A percentile compares a stretch with the other conserved stretches of the same genome.
Evolutionary conservation across 1,139 yeast species (phyloP).

Genomic region (Candida frijolesensis): DNA sequence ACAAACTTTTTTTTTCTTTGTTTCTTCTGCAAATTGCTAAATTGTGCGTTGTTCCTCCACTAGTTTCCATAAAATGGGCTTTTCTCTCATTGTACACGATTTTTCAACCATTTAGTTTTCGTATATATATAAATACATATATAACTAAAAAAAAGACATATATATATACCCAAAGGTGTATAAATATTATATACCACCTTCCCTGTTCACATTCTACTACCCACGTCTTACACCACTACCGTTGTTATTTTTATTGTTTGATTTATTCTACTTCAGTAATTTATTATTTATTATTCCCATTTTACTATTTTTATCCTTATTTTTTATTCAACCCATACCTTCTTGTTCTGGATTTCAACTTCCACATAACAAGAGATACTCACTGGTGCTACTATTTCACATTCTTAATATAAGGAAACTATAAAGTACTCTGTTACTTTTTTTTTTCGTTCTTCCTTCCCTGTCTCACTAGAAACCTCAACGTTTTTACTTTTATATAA

Average conservation of each 20-base stretch:
- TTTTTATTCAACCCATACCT: not conserved
- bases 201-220: no score
- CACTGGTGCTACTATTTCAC: not conserved
- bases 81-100: not conserved
- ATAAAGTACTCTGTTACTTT: not conserved
- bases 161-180: no score
- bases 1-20: no score
- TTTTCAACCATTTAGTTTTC: not conserved
- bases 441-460: not conserved
- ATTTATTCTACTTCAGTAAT: not conserved
- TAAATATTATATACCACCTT: no score
- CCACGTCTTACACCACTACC: no score
- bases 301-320: not conserved
- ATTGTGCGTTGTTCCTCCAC: no score
- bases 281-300: not conserved
- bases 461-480: not conserved
- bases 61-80: no score
- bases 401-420: not conserved
- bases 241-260: no score
- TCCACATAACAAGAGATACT: not conserved
- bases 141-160: no score
- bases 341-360: not conserved
- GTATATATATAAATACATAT: not conserved
- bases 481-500: not conserved
- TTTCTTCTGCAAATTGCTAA: no score